phyloP scores from a whole-genome alignment of 495 filamentous ascomycete species.

The Staphylotrichum longicolle region DNA sequence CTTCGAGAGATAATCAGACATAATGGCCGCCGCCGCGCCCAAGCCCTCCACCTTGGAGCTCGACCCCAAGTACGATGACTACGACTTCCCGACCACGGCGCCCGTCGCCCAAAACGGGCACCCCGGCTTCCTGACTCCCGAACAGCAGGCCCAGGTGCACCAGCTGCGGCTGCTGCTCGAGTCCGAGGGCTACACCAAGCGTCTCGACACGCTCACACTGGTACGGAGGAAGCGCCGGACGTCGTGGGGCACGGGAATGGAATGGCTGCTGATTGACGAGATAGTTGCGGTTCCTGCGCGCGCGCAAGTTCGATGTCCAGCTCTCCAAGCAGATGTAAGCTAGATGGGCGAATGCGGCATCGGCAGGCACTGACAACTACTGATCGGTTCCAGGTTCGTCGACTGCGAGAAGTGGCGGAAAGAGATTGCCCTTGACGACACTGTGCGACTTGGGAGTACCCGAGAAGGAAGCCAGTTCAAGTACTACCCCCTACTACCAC shows the following conservation, averaged over 20 bases:
- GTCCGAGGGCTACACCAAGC: slow-evolving; percentile 74
- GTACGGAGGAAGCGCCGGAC: slow-evolving; percentile 42
- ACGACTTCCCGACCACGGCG: slow-evolving; percentile 83
- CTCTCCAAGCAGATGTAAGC: slow-evolving; percentile 81
- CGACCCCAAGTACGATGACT: slow-evolving; percentile 92
- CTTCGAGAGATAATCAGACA: slow-evolving; percentile 16
- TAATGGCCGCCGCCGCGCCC: slow-evolving; percentile 21
- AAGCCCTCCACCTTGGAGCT: slow-evolving; percentile 49
- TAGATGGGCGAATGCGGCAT: background rate
- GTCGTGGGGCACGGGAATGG: too few species aligned
- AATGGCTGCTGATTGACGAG: slow-evolving; percentile 21
- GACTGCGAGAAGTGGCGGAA: slow-evolving; percentile 89
- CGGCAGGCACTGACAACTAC: background rate
- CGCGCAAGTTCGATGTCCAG: slow-evolving; percentile 89
- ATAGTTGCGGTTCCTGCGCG: slow-evolving; percentile 84
- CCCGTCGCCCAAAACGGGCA: slow-evolving; percentile 70
- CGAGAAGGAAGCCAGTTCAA: slow-evolving; percentile 81
- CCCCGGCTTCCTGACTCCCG: slow-evolving; percentile 79
- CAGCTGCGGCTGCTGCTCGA: slow-evolving; percentile 84
- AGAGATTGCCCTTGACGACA: slow-evolving; percentile 75
- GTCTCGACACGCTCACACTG: slow-evolving; percentile 87
- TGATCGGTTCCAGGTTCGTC: slow-evolving; percentile 67
- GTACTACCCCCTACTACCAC: slow-evolving; percentile 98
- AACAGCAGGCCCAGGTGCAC: slow-evolving; percentile 86
- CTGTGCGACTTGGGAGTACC: slow-evolving; percentile 79